Base-by-base conservation (phyloP, 2,329 filamentous ascomycete species). In the Berkeleyomyces basicola region DNA sequence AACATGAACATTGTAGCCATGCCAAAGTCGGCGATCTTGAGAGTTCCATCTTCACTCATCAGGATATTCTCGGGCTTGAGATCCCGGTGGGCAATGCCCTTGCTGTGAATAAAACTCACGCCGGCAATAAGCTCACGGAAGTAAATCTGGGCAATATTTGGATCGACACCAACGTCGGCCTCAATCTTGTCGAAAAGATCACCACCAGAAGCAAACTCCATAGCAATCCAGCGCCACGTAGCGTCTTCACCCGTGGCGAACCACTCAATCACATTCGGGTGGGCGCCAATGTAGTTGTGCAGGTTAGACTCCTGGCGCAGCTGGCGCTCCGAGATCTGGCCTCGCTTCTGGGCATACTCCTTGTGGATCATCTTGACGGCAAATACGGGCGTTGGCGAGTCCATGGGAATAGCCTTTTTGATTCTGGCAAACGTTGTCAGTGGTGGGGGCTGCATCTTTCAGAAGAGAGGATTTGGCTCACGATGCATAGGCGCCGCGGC, bases 121-220 rank as follows among this genome's bases (percentile, higher is more conserved):
- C 92, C 93, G 70, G 85, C 85, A 68, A 97, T 82, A 66, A 99
- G 81, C 75, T 99, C 93, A 2, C 86, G 82, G 72, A 99, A 99
- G 76, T 97, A 99, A 66, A 96, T 83, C 72, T 99, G 95, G 42
- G 93, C 92, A 70, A 99, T 90, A 71, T 97, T 89, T 72, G 95
- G 85, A 5, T 86, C 83, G n/a, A 97, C 90, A 58, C 93, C 93
- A 53, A 92, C 88, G 72, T 99, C 93, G 16, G 93, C 91, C 75
- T 99, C 95, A 68, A 99, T 97, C 78, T 99, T 99, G 82, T 99
- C 93, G 73, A 99, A 99, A 6, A 99, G 79, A 71, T 99, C 93
- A 9, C 93, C 93, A 49, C 93, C 93, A 69, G 95, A 89, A 55
- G 93, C 93, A 68, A 89, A 86, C 74, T 99, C 93, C 90, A 99